phyloP scores from a whole-genome alignment of 2,329 filamentous ascomycete genomes.

The Mycogone perniciosa region DNA sequence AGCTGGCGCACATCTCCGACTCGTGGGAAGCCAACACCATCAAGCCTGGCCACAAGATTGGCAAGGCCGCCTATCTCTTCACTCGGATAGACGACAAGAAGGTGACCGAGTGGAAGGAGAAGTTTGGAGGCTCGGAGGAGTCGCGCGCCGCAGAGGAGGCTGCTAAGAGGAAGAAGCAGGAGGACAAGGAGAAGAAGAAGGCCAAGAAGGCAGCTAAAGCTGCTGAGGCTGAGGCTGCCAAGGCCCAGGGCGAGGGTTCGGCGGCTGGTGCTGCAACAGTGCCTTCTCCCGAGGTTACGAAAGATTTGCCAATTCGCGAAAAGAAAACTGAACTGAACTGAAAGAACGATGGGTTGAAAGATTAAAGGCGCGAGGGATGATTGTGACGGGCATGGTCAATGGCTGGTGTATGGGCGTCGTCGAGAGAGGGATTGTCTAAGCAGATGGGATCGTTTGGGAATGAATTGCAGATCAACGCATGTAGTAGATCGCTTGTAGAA shows the following conservation, averaged over 20 bases:
- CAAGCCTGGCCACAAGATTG: slow-evolving; percentile 71
- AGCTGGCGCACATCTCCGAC: slow-evolving; percentile 47
- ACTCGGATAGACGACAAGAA: slow-evolving; percentile 76
- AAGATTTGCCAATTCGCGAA: slow-evolving; percentile 19
- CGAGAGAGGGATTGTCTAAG: no score
- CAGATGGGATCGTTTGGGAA: no score
- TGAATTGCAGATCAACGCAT: no score
- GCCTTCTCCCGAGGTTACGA: slow-evolving; percentile 17
- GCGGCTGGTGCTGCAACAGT: slow-evolving; percentile 14
- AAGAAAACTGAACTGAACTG: slow-evolving; percentile 13
- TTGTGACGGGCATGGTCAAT: no score
- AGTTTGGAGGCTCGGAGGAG: slow-evolving; percentile 46
- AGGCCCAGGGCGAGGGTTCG: slow-evolving; percentile 15
- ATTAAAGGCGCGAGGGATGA: slow-evolving; percentile 6
- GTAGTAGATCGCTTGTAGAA: no score
- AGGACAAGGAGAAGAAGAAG: slow-evolving; percentile 29
- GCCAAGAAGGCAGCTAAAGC: slow-evolving; percentile 33
- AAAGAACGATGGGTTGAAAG: neutral
- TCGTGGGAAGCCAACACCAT: slow-evolving; percentile 57
- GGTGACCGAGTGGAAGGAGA: slow-evolving; percentile 73
- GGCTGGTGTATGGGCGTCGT: no score
- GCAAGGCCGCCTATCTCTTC: slow-evolving; percentile 73
- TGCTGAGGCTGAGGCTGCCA: slow-evolving; percentile 22
- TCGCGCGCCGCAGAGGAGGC: slow-evolving; percentile 11
- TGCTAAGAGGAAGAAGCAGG: slow-evolving; percentile 32